These are phyloP conservation scores for Kodamaea leandrae DNA, from an alignment of 805 yeast genomes.

Conservation along the genomic window DNA sequence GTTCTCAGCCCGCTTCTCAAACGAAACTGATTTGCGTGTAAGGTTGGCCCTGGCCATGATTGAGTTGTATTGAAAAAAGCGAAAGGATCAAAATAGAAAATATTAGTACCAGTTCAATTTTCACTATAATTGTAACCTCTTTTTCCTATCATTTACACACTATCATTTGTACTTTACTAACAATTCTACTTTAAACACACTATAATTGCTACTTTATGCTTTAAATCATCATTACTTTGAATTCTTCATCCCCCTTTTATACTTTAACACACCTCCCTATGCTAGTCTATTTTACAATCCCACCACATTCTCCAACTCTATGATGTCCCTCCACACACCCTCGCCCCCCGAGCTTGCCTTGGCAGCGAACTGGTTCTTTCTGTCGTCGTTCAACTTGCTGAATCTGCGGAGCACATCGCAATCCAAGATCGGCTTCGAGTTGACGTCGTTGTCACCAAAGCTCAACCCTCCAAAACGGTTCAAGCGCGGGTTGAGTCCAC, in stretches of 20 bases:
- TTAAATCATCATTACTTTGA: too few relatives aligned
- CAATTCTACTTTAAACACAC: not conserved
- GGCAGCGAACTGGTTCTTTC: constrained; percentile 50
- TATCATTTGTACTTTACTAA: too few relatives aligned
- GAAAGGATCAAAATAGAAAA: not conserved
- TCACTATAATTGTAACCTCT: too few relatives aligned
- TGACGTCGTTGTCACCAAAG: constrained; percentile 33
- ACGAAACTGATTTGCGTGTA: constrained; percentile 22
- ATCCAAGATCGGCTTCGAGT: constrained; percentile 64
- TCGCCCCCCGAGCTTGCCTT: constrained; percentile 56
- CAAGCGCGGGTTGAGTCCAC: constrained; percentile 79
- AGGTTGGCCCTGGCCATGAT: constrained; percentile 9
- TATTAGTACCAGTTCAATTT: constrained; percentile 3
- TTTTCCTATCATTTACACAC: too few relatives aligned
- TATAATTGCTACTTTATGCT: not conserved
- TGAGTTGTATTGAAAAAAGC: not conserved
- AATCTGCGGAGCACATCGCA: constrained; percentile 55
- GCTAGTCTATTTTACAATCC: too few relatives aligned
- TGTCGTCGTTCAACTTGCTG: constrained; percentile 54
- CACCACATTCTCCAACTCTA: constrained; percentile 49
- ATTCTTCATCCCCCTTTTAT: too few relatives aligned
- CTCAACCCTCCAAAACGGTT: constrained; percentile 51
- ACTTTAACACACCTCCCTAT: too few relatives aligned
- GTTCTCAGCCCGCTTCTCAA: constrained; percentile 14
- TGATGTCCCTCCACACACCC: constrained; percentile 68